phyloP scores from a whole-genome alignment of 179 eudicot genomes.

The Silene vulgaris region DNA sequence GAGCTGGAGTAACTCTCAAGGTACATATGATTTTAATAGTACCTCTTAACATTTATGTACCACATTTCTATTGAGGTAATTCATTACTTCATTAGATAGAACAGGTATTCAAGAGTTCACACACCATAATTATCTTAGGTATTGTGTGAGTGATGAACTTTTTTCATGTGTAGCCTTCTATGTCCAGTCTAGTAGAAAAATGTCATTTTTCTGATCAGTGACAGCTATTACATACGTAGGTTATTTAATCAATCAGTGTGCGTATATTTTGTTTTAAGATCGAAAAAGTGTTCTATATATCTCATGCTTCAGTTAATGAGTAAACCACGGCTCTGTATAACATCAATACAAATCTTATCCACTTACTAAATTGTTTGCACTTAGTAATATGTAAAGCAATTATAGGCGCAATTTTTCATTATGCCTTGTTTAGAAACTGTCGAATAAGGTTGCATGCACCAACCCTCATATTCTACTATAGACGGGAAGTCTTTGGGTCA shows the following conservation, averaged over 20 bases:
- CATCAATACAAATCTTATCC: background rate
- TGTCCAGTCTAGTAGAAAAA: background rate
- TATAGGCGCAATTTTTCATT: background rate
- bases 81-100: background rate
- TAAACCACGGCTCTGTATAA: background rate
- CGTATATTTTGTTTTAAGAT: background rate
- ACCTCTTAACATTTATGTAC: background rate
- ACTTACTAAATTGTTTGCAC: background rate
- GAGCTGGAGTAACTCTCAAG: constrained; percentile 71
- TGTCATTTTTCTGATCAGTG: background rate
- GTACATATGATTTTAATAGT: constrained; percentile 31
- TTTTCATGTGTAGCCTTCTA: background rate
- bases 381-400: background rate
- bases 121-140: background rate
- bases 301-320: background rate
- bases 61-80: background rate
- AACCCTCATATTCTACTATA: background rate
- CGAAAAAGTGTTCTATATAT: background rate
- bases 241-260: background rate
- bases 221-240: background rate
- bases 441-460: background rate
- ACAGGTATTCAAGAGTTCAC: background rate
- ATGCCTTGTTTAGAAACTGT: background rate
- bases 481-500: background rate
- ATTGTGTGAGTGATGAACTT: constrained; percentile 1